Evolutionary conservation across 1,139 yeast species (phyloP).

Genomic region (Blastobotrys serpentis): DNA sequence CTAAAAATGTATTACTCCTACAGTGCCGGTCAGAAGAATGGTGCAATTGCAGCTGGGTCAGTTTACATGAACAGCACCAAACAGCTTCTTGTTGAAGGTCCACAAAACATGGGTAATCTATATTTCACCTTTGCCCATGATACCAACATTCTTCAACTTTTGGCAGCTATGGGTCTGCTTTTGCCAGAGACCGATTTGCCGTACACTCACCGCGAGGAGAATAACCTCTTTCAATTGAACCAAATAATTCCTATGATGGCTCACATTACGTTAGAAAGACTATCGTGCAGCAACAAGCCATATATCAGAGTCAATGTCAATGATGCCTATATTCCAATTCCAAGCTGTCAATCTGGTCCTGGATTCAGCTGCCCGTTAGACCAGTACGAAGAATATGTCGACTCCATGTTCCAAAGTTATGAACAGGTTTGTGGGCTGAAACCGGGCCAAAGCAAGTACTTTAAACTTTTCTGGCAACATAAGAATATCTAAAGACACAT

Average conservation of each 20-base stretch:
- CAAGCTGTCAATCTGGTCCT: slow-evolving; percentile 50
- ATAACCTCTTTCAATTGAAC: slow-evolving; percentile 46
- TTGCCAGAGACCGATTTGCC: slow-evolving; percentile 41
- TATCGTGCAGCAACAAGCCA: slow-evolving; percentile 45
- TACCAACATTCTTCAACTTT: slow-evolving; percentile 51
- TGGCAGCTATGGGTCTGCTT: slow-evolving; percentile 53
- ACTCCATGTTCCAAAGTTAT: slow-evolving; percentile 22
- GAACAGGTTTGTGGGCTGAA: slow-evolving; percentile 25
- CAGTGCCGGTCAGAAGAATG: slow-evolving; percentile 52
- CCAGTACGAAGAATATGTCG: slow-evolving; percentile 37
- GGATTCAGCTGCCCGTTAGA: slow-evolving; percentile 37
- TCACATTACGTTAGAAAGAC: slow-evolving; percentile 50
- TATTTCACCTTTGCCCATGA: slow-evolving; percentile 61
- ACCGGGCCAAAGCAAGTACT: neutral
- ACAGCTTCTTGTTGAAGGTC: slow-evolving; percentile 44
- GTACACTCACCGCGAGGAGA: slow-evolving; percentile 33
- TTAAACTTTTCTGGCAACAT: slow-evolving; percentile 1
- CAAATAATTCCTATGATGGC: slow-evolving; percentile 56
- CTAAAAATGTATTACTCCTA: slow-evolving; percentile 49
- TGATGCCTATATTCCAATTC: slow-evolving; percentile 57
- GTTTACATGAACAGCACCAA: slow-evolving; percentile 52
- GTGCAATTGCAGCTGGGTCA: slow-evolving; percentile 48
- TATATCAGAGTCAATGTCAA: slow-evolving; percentile 53
- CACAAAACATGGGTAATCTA: slow-evolving; percentile 23
- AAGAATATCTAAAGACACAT: slow-evolving; percentile 4